A percentile compares a stretch with the other conserved stretches of the same genome.
Evolutionary conservation across 148 eudicot genomes (phyloP).

Genomic region (Rhododendron kiyosumense): DNA sequence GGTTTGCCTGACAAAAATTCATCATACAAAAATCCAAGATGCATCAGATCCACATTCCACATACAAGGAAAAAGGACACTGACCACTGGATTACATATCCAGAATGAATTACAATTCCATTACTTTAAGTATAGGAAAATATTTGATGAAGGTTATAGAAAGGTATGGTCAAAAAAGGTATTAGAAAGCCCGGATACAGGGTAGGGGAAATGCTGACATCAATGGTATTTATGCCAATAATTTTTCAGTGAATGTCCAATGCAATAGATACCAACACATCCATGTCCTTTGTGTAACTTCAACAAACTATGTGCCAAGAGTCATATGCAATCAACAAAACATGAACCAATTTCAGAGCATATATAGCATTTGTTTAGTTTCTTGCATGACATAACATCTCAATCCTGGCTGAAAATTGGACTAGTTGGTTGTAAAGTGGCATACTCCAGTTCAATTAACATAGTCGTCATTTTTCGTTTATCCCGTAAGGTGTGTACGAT

Average conservation of each 20-base stretch:
- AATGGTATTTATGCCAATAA: neutral
- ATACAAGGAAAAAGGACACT: neutral
- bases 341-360: neutral
- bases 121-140: neutral
- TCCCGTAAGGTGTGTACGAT: neutral
- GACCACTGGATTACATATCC: neutral
- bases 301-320: neutral
- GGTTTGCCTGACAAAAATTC: slow-evolving; percentile 51
- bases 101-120: neutral
- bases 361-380: neutral
- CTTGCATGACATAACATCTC: neutral
- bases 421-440: neutral
- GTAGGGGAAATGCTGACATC: neutral
- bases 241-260: neutral
- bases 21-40: neutral
- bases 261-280: neutral
- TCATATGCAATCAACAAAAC: neutral
- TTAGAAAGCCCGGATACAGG: neutral
- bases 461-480: neutral
- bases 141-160: neutral
- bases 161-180: neutral
- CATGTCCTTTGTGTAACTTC: neutral
- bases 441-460: neutral
- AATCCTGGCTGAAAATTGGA: neutral
- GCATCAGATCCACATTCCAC: slow-evolving; percentile 6